A percentile compares a stretch with the other conserved stretches of the same genome.
Conservation (phyloP, 306 rosid species). For the Vicia villosa region DNA sequence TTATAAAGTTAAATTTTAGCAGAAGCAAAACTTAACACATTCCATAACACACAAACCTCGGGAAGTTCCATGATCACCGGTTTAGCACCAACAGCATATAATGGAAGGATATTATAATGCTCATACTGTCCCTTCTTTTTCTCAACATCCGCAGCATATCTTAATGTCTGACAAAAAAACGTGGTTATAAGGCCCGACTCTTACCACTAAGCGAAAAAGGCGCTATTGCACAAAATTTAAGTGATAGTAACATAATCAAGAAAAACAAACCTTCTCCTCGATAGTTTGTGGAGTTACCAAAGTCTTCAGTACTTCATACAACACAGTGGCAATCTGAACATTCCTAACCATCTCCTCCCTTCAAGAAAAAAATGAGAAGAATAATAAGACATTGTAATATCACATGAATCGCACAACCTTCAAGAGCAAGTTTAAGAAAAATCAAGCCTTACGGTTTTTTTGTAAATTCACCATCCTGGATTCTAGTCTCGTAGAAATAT, state of each 20-base stretch:
- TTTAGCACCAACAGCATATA: slow-evolving; percentile 79
- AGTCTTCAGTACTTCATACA: slow-evolving; percentile 76
- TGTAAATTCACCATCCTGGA: slow-evolving; percentile 65
- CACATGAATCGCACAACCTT: slow-evolving; percentile 30
- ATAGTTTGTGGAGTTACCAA: slow-evolving; percentile 45
- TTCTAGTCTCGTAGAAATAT: slow-evolving; percentile 57
- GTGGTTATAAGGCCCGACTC: not conserved
- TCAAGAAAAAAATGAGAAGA: slow-evolving; percentile 40
- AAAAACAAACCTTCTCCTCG: slow-evolving; percentile 58
- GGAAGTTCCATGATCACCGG: slow-evolving; percentile 89
- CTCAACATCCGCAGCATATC: slow-evolving; percentile 66
- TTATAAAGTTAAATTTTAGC: slow-evolving; percentile 10
- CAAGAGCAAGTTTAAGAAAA: slow-evolving; percentile 36
- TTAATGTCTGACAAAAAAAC: slow-evolving; percentile 58
- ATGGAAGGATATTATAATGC: slow-evolving; percentile 89
- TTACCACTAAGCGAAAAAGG: not conserved
- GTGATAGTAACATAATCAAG: slow-evolving; percentile 28
- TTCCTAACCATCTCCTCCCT: slow-evolving; percentile 94
- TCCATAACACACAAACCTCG: slow-evolving; percentile 62
- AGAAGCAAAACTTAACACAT: slow-evolving; percentile 28
- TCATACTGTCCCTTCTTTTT: slow-evolving; percentile 63
- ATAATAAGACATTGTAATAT: slow-evolving; percentile 29
- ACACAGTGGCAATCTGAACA: slow-evolving; percentile 75
- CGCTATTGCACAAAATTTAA: slow-evolving; percentile 22
- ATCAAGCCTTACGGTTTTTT: slow-evolving; percentile 74